A percentile compares a stretch with the other conserved stretches of the same genome.
phyloP scores from a whole-genome alignment of 2,329 filamentous ascomycete genomes.

The Rhinocladiella similis region DNA sequence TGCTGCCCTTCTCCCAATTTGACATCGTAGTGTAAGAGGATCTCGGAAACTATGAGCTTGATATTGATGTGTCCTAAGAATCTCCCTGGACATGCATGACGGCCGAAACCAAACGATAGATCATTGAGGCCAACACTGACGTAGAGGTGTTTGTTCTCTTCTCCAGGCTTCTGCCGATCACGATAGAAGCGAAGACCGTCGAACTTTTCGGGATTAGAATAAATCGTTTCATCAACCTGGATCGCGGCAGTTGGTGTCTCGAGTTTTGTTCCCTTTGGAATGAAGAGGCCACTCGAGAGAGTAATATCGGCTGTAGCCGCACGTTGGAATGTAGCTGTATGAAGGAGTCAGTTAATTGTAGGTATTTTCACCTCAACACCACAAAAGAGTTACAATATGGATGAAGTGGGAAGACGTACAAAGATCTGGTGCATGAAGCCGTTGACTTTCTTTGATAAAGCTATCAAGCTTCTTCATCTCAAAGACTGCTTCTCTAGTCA shows the following conservation, averaged over 20 bases:
- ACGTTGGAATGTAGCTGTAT: conserved; percentile 30
- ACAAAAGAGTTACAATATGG: too few species aligned
- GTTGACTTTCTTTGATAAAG: conserved; percentile 31
- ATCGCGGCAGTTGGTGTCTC: conserved; percentile 26
- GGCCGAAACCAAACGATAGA: conserved; percentile 33
- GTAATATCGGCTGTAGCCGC: conserved; percentile 13
- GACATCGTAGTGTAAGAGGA: conserved; percentile 38
- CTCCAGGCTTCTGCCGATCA: conserved; percentile 9
- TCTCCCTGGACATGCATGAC: conserved; percentile 37
- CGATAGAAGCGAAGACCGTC: conserved; percentile 26
- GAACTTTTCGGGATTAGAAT: conserved; percentile 21
- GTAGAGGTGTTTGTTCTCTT: conserved; percentile 18
- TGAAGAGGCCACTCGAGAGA: conserved; percentile 21
- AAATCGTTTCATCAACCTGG: conserved; percentile 19
- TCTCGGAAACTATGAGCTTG: conserved; percentile 35
- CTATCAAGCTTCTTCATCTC: conserved; percentile 29
- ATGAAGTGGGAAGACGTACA: conserved; percentile 26
- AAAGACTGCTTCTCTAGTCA: conserved; percentile 20
- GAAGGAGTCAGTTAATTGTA: neutral
- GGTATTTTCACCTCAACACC: neutral
- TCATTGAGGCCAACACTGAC: conserved; percentile 19
- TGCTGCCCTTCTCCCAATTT: conserved; percentile 25
- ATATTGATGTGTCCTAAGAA: conserved; percentile 38
- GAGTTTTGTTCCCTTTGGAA: conserved; percentile 23
- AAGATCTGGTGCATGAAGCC: conserved; percentile 31